Conservation (phyloP, 768 basidiomycete genomes). For the Tricholoma sp. region DNA sequence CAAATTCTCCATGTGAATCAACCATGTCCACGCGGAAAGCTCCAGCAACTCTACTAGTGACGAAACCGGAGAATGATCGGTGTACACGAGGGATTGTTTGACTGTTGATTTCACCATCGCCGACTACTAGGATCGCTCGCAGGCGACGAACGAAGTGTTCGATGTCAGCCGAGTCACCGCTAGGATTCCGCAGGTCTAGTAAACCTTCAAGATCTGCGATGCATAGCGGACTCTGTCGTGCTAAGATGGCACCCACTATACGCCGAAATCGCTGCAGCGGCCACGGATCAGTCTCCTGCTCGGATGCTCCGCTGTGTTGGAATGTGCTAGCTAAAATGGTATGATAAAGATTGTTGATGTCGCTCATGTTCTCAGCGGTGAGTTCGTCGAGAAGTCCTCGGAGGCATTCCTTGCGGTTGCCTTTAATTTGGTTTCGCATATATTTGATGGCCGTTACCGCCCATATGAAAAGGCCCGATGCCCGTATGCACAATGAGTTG, state of each 20-base stretch:
- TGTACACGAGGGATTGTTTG: constrained; percentile 15
- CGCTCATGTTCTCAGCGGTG: constrained; percentile 8
- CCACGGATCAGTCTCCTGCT: constrained; percentile 1
- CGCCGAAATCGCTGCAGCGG: constrained; percentile 12
- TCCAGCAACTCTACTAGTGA: constrained; percentile 3
- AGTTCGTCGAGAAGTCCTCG: constrained; percentile 6
- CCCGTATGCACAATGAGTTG: neutral
- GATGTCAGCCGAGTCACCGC: constrained; percentile 5
- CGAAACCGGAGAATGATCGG: constrained; percentile 15
- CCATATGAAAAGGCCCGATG: constrained; percentile 17
- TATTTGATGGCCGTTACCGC: constrained; percentile 10
- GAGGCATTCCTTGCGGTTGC: constrained; percentile 6
- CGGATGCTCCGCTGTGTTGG: neutral
- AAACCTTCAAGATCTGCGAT: constrained; percentile 6
- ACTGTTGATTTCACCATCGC: constrained; percentile 6
- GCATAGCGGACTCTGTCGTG: constrained; percentile 7
- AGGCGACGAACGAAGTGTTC: constrained; percentile 11
- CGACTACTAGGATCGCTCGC: constrained; percentile 13
- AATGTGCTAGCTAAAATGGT: constrained; percentile 2
- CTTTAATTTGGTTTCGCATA: constrained; percentile 6
- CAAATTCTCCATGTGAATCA: constrained; percentile 6
- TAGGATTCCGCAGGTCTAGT: constrained; percentile 6
- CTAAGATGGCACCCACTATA: constrained; percentile 13
- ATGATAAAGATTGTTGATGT: constrained; percentile 11
- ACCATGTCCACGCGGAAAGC: constrained; percentile 3